Evolutionary conservation across 257 asterid genomes (phyloP).

Genomic region (Linderniella brevidens): DNA sequence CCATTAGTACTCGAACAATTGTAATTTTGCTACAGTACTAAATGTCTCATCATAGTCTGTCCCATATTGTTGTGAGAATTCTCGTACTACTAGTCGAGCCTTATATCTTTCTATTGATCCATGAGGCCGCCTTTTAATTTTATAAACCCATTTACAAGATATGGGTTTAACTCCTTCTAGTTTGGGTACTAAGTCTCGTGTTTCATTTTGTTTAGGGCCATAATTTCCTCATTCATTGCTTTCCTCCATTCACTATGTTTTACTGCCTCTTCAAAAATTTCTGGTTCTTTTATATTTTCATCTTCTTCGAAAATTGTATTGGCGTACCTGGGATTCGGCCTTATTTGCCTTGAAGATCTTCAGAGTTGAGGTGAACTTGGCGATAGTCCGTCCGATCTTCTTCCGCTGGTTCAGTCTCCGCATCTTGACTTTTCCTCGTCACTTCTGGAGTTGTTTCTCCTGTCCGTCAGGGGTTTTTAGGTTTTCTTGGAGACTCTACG

Average conservation of each 20-base stretch:
- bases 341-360: constrained; percentile 5
- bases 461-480: constrained; percentile 5
- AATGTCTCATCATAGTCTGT: constrained; percentile 11
- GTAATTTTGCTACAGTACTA: constrained; percentile 8
- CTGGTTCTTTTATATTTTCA: background rate
- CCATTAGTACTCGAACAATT: constrained; percentile 4
- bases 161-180: constrained; percentile 10
- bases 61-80: constrained; percentile 10
- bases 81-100: constrained; percentile 5
- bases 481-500: background rate
- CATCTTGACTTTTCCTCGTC: no score
- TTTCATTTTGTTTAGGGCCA: constrained; percentile 3
- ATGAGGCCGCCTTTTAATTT: constrained; percentile 3
- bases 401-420: no score
- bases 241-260: background rate
- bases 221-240: constrained; percentile 8
- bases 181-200: constrained; percentile 7
- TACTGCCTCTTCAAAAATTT: constrained; percentile 5
- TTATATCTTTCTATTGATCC: constrained; percentile 11
- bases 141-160: constrained; percentile 11
- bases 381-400: background rate
- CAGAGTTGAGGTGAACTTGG: background rate
- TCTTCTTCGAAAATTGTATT: constrained; percentile 4
- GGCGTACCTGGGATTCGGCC: constrained; percentile 8
- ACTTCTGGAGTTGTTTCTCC: background rate